Evolutionary conservation across 2,329 filamentous ascomycete species (phyloP).

Genomic region (Penicillium brevicompactum): DNA sequence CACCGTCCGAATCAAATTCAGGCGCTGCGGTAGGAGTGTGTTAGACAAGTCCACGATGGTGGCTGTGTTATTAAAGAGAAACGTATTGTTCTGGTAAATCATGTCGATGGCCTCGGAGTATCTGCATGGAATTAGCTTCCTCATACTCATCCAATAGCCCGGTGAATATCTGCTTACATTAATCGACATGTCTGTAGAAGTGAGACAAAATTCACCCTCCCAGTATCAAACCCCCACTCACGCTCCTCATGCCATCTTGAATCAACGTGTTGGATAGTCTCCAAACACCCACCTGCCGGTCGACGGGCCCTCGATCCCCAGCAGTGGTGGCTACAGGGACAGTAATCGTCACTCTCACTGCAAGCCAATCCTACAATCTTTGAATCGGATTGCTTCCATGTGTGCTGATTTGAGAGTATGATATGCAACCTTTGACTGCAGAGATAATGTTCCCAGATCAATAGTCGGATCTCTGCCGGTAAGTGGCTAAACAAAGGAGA

Average conservation of each 20-base stretch:
- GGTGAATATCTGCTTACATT: neutral
- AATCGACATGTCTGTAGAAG: neutral
- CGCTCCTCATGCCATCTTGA: neutral
- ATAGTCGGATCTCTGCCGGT: neutral
- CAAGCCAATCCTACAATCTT: neutral
- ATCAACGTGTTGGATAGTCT: neutral
- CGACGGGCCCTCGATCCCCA: constrained; percentile 1
- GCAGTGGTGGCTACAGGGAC: constrained; percentile 4
- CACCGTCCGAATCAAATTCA: neutral
- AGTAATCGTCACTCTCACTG: neutral
- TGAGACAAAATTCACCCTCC: neutral
- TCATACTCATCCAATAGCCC: too few relatives aligned
- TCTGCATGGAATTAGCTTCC: neutral
- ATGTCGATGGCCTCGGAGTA: neutral
- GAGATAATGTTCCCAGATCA: constrained; percentile 3
- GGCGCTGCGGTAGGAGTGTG: neutral
- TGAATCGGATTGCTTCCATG: neutral
- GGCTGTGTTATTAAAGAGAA: constrained; percentile 1
- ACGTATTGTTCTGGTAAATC: constrained; percentile 1
- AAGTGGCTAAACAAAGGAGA: neutral
- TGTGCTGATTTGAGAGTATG: neutral
- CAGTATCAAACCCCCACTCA: neutral
- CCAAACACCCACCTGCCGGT: neutral
- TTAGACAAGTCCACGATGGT: neutral
- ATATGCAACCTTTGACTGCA: neutral